Evolutionary conservation across 495 filamentous ascomycete genomes (phyloP).

Genomic region (Lasiosphaeria miniovina): DNA sequence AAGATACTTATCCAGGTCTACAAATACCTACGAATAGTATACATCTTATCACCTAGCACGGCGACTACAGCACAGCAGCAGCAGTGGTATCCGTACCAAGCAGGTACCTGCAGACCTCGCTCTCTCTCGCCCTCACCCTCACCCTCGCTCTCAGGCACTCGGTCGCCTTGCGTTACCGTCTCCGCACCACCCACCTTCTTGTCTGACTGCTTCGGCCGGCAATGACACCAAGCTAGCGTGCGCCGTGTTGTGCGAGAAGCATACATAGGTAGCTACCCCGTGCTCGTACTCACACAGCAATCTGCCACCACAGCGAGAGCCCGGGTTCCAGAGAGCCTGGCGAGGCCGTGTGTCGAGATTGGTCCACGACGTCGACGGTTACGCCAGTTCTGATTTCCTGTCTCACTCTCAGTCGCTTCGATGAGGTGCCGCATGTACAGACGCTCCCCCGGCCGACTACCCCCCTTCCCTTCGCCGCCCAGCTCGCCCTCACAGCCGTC

Average conservation of each 20-base stretch:
- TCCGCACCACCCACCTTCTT: not conserved
- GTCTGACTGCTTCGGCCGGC: constrained; percentile 7
- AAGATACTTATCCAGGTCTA: too few relatives aligned
- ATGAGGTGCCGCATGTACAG: constrained; percentile 10
- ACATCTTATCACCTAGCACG: too few relatives aligned
- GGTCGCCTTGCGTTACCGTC: not conserved
- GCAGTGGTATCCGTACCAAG: too few relatives aligned
- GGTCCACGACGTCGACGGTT: constrained; percentile 6
- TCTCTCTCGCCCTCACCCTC: too few relatives aligned
- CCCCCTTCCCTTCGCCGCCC: not conserved
- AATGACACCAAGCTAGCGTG: constrained; percentile 4
- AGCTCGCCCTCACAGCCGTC: constrained; percentile 2
- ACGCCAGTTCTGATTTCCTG: constrained; percentile 13
- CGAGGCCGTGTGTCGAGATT: not conserved
- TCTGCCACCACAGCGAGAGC: not conserved
- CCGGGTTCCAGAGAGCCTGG: not conserved
- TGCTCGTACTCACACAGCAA: too few relatives aligned
- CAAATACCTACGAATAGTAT: too few relatives aligned
- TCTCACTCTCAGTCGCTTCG: constrained; percentile 10
- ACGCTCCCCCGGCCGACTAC: not conserved
- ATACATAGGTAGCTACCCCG: not conserved
- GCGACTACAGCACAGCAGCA: too few relatives aligned
- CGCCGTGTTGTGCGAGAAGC: not conserved
- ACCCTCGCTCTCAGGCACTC: too few relatives aligned
- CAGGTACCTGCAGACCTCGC: too few relatives aligned